Conservation (phyloP, 1,284 basidiomycete genomes). For the Boletus mariae region DNA sequence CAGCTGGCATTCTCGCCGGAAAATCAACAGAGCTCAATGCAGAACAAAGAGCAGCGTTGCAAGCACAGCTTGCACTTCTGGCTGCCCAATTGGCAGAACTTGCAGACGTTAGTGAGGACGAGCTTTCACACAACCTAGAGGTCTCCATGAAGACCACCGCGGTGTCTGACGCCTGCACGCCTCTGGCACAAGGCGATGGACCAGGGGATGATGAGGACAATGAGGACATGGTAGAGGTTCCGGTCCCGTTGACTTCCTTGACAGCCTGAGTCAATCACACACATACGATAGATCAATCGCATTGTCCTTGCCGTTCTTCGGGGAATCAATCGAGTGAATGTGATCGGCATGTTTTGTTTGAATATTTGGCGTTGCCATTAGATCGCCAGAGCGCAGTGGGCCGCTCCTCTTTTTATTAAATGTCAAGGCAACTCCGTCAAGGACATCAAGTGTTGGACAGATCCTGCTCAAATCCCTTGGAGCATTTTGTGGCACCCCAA, state of each 20-base stretch:
- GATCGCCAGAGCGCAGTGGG: neutral
- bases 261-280: constrained; percentile 44
- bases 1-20: neutral
- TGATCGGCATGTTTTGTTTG: too few relatives aligned
- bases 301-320: neutral
- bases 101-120: constrained; percentile 37
- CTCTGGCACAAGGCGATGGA: constrained; percentile 1
- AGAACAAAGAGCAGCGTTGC: constrained; percentile 54
- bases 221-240: constrained; percentile 36
- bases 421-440: neutral
- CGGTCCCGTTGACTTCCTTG: constrained; percentile 19
- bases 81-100: constrained; percentile 62
- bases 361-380: neutral
- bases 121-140: constrained; percentile 31
- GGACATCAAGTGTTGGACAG: neutral
- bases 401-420: neutral
- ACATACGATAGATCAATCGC: neutral
- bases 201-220: constrained; percentile 33
- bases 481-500: neutral
- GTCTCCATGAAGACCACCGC: neutral
- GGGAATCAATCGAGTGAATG: neutral
- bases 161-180: neutral
- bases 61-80: constrained; percentile 59
- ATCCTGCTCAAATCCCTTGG: neutral
- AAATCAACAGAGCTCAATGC: constrained; percentile 20